Conservation (phyloP, 768 basidiomycete species). For the Calocybe indica region DNA sequence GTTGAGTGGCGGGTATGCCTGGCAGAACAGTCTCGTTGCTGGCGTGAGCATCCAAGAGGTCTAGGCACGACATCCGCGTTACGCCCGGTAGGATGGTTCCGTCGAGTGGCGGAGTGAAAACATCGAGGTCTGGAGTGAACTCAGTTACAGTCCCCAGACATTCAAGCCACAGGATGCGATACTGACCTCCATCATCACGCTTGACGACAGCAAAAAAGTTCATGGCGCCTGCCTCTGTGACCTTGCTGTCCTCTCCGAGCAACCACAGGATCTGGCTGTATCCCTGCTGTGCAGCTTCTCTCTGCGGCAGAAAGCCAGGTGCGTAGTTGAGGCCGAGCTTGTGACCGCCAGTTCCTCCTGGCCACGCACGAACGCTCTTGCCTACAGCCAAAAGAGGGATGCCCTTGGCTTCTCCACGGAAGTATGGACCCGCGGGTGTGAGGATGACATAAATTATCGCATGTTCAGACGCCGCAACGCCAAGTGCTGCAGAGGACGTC, state of each 20-base stretch:
- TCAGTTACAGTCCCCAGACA: neutral
- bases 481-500: conserved; percentile 37
- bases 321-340: conserved; percentile 72
- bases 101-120: conserved; percentile 79
- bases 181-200: conserved; percentile 51
- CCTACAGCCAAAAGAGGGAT: conserved; percentile 35
- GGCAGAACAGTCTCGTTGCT: conserved; percentile 39
- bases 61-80: conserved; percentile 73
- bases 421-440: conserved; percentile 73
- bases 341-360: conserved; percentile 69
- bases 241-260: conserved; percentile 43
- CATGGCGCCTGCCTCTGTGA: conserved; percentile 71
- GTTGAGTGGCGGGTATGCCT: conserved; percentile 25
- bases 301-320: conserved; percentile 57
- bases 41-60: conserved; percentile 56
- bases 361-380: conserved; percentile 42
- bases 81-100: conserved; percentile 90
- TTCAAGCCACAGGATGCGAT: neutral
- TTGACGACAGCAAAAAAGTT: conserved; percentile 70
- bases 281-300: conserved; percentile 56
- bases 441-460: conserved; percentile 74
- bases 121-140: conserved; percentile 48
- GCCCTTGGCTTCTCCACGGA: conserved; percentile 56
- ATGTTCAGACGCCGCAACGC: conserved; percentile 64
- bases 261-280: conserved; percentile 82